phyloP scores from a whole-genome alignment of 108 stramenopile species.

The Pelagomonas calceolata region DNA sequence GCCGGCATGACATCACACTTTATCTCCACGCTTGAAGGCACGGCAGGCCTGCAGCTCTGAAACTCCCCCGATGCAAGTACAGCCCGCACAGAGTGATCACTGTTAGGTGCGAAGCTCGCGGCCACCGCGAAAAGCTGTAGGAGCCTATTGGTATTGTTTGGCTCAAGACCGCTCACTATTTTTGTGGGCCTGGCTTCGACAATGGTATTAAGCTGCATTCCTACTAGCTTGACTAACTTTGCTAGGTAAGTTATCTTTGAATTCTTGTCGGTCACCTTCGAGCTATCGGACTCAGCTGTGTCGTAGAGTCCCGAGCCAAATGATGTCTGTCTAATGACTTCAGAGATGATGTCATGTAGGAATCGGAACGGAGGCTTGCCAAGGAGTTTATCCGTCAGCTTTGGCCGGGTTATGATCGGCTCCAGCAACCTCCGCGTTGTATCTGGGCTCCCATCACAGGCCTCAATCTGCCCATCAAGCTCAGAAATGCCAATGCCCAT shows the following conservation, averaged over 20 bases:
- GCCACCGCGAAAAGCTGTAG: constrained; percentile 56
- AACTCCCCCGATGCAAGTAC: background rate
- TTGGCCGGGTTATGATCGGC: constrained; percentile 51
- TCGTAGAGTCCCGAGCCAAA: constrained; percentile 30
- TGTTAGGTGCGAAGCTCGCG: constrained; percentile 28
- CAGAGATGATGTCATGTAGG: constrained; percentile 61
- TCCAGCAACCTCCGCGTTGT: constrained; percentile 33
- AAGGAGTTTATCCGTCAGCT: constrained; percentile 61
- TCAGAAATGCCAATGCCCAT: background rate
- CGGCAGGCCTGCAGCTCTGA: background rate
- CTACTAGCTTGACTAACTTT: constrained; percentile 43
- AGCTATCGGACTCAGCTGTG: constrained; percentile 30
- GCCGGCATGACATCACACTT: no score
- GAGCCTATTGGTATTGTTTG: constrained; percentile 53
- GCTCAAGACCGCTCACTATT: constrained; percentile 61
- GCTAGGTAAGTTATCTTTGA: constrained; percentile 51
- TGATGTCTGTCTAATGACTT: constrained; percentile 32
- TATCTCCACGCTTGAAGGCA: background rate
- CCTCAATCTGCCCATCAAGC: constrained; percentile 30
- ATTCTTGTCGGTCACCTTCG: constrained; percentile 47
- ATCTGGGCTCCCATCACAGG: constrained; percentile 27
- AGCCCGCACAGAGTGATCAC: constrained; percentile 8
- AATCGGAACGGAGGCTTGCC: constrained; percentile 69
- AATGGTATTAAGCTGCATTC: constrained; percentile 20
- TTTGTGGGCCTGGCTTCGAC: constrained; percentile 48